Conservation (phyloP, 768 basidiomycete genomes). For the Suillus americanus region DNA sequence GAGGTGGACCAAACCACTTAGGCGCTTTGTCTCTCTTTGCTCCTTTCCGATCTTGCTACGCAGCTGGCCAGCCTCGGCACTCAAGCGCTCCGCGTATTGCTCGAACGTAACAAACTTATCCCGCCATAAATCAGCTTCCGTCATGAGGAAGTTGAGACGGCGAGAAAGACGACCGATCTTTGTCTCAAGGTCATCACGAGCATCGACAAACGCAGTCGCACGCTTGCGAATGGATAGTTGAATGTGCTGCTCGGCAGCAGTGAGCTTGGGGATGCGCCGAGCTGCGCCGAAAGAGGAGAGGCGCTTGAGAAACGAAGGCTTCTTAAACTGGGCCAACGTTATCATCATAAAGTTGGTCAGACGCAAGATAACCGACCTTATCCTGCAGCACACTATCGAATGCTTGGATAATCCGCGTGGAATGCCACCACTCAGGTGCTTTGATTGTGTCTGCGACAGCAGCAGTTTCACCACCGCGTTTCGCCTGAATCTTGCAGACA, state of each 20-base stretch:
- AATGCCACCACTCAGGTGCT: conserved; percentile 93
- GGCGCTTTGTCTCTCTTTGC: conserved; percentile 81
- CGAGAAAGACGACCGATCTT: conserved; percentile 88
- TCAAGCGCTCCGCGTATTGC: conserved; percentile 89
- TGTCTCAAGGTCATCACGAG: conserved; percentile 89
- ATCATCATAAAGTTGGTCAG: conserved; percentile 1
- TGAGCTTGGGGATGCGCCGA: conserved; percentile 71
- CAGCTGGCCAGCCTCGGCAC: conserved; percentile 81
- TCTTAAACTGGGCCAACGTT: conserved; percentile 63
- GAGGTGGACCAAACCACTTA: conserved; percentile 76
- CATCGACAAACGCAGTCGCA: conserved; percentile 93
- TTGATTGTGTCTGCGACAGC: conserved; percentile 89
- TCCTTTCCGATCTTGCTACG: conserved; percentile 89
- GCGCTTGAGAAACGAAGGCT: conserved; percentile 83
- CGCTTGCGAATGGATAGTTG: conserved; percentile 89
- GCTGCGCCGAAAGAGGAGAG: conserved; percentile 74
- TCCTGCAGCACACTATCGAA: conserved; percentile 87
- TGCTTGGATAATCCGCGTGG: conserved; percentile 85
- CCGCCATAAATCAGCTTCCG: conserved; percentile 86
- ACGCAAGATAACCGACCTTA: conserved; percentile 47
- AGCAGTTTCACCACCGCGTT: conserved; percentile 73
- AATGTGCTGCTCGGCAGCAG: conserved; percentile 79
- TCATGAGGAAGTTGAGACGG: conserved; percentile 89
- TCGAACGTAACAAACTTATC: conserved; percentile 95
- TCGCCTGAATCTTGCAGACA: conserved; percentile 87